phyloP scores from a whole-genome alignment of 441 rosid genomes.

The California macrophylla region DNA sequence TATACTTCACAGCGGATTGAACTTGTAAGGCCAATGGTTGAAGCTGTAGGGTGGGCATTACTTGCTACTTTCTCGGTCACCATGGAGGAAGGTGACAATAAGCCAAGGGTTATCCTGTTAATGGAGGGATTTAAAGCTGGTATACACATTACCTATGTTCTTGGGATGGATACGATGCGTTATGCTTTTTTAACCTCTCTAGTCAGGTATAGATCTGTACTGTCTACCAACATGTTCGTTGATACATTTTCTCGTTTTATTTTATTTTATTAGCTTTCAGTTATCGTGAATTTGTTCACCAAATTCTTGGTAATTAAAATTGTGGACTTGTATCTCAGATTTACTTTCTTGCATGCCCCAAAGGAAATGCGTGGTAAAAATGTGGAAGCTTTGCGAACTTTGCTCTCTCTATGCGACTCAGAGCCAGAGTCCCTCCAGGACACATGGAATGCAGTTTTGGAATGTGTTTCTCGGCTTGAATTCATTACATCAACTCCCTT shows the following conservation, averaged over 20 bases:
- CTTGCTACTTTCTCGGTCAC: constrained; percentile 98
- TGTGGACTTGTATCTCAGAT: constrained; percentile 42
- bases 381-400: constrained; percentile 89
- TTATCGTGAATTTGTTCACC: constrained; percentile 2
- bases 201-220: constrained; percentile 51
- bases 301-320: constrained; percentile 20
- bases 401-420: constrained; percentile 67
- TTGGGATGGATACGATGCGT: constrained; percentile 99
- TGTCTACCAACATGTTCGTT: neutral
- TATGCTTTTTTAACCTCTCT: constrained; percentile 96
- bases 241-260: neutral
- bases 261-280: constrained; percentile 6
- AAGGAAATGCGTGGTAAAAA: constrained; percentile 96
- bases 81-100: constrained; percentile 98
- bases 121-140: constrained; percentile 99
- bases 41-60: constrained; percentile 97
- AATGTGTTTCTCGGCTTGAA: constrained; percentile 98
- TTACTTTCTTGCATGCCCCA: constrained; percentile 98
- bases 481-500: constrained; percentile 84
- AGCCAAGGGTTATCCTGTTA: constrained; percentile 78
- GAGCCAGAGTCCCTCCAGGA: constrained; percentile 85
- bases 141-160: constrained; percentile 75
- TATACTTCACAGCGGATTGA: constrained; percentile 67
- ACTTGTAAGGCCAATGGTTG: constrained; percentile 93
- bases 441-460: constrained; percentile 98